Evolutionary conservation across 306 rosid species (phyloP), one percentile per base, ranked within the genome.

Genomic region (Vicia villosa): DNA sequence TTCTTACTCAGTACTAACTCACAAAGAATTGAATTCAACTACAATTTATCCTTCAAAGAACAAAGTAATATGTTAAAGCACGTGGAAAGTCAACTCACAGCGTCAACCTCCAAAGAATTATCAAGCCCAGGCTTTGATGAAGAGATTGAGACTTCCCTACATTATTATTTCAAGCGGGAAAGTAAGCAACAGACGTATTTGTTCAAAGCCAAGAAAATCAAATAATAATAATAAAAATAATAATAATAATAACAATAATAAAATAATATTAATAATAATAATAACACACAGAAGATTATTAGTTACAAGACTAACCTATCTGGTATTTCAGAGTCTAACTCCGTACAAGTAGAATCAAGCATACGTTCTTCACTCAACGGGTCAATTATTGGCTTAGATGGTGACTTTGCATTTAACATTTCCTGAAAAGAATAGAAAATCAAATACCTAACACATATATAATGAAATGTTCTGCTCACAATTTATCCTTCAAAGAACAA

Each of bases 101-200:
- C 83, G 14, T 82, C 86, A 59, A 79, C 65, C 17, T 79, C 89
- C 82, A 75, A 74, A 69, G 73, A 51, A 74, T 66, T 69, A 63
- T 63, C 74, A 69, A 79, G 78, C 74, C 76, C 81, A 0, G 84
- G 74, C 34, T 80, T 75, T 71, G 89, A 62, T 14, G 84, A 83
- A 28, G 83, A 75, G 9, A 76, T 77, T 64, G 67, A 17, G 57
- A 75, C 81, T 62, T 87, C 76, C 96, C 98, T 92, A 78, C 14
- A 78, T 73, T 14, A 30, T 69, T 61, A 51, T 57, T 65, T 21
- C 74, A 4, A 22, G 55, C 22, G 28, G 41, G 46, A n/a, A 57
- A 46, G 40, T 72, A 36, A 65, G 36, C 37, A 69, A 6, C 49
- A 47, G 3, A 49, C 36, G 7, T 16, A 69, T 19, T 21, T 24